Conservation (phyloP, 1,284 basidiomycete genomes). For the Melampsora larici-populina region DNA sequence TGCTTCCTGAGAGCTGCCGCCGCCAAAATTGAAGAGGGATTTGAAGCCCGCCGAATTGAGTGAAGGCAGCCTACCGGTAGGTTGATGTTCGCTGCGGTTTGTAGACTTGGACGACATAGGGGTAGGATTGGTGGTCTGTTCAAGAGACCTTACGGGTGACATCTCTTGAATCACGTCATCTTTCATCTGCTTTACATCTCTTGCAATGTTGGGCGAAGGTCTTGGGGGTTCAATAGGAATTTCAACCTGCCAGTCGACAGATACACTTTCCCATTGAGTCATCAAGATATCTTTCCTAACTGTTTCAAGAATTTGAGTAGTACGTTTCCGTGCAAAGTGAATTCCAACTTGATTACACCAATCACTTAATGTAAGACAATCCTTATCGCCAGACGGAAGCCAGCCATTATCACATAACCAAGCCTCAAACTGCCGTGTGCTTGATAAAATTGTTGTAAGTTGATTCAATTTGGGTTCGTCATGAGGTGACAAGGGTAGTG, state of each 20-base stretch:
- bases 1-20: not conserved
- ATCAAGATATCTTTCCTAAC: conserved; percentile 30
- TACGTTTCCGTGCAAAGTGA: conserved; percentile 26
- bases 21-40: conserved; percentile 33
- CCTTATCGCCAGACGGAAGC: conserved; percentile 10
- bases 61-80: not conserved
- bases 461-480: conserved; percentile 16
- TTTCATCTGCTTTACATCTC: not conserved
- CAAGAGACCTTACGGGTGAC: not conserved
- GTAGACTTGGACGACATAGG: not conserved
- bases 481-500: conserved; percentile 19
- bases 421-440: conserved; percentile 23
- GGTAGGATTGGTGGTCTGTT: not conserved
- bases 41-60: conserved; percentile 18
- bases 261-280: conserved; percentile 39
- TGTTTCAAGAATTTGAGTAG: conserved; percentile 25
- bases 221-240: not conserved
- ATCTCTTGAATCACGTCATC: not conserved
- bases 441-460: conserved; percentile 13
- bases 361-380: conserved; percentile 11
- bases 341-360: conserved; percentile 33
- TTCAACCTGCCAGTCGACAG: conserved; percentile 21
- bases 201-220: not conserved
- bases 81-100: not conserved
- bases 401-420: conserved; percentile 34